A percentile compares a stretch with the other conserved stretches of the same genome.
phyloP scores from a whole-genome alignment of 352 stramenopile species.

The Phytophthora crassamura region DNA sequence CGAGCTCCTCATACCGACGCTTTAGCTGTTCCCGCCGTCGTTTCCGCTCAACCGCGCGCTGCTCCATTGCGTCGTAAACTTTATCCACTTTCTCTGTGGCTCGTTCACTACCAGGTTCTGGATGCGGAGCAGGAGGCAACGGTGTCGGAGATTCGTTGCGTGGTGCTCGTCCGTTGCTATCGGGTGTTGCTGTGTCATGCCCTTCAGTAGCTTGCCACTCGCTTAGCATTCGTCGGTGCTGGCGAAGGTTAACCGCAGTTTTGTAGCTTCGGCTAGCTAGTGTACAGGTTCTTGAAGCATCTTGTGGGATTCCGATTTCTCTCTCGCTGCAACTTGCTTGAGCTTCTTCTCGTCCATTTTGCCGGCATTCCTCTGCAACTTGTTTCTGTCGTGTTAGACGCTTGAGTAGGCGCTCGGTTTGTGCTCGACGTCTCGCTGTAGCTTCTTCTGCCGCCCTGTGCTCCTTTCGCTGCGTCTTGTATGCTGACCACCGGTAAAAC shows the following conservation, averaged over 20 bases:
- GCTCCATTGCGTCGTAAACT: conserved; percentile 63
- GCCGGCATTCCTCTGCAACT: neutral
- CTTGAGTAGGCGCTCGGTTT: conserved; percentile 51
- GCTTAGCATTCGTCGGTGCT: neutral
- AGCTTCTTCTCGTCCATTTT: neutral
- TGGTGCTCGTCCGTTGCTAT: neutral
- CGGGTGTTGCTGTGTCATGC: neutral
- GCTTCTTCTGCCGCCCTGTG: conserved; percentile 26
- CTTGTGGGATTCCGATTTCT: conserved; percentile 3
- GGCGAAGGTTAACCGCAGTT: neutral
- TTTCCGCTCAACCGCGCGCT: conserved; percentile 61
- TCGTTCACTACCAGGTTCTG: conserved; percentile 1
- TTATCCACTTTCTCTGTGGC: conserved; percentile 31
- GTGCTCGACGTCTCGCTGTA: conserved; percentile 38
- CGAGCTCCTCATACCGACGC: conserved; percentile 56
- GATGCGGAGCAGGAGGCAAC: neutral
- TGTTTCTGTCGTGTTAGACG: conserved; percentile 37
- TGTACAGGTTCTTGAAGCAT: neutral
- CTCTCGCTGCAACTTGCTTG: neutral
- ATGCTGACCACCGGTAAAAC: conserved; percentile 62
- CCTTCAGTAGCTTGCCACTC: conserved; percentile 1
- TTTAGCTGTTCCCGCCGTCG: conserved; percentile 58
- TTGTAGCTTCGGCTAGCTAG: neutral
- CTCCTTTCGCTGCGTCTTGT: conserved; percentile 37
- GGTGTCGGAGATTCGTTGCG: conserved; percentile 5